Evolutionary conservation across 495 filamentous ascomycete genomes (phyloP), one percentile per base, ranked within the genome.

Genomic region (Rhypophila decipiens): DNA sequence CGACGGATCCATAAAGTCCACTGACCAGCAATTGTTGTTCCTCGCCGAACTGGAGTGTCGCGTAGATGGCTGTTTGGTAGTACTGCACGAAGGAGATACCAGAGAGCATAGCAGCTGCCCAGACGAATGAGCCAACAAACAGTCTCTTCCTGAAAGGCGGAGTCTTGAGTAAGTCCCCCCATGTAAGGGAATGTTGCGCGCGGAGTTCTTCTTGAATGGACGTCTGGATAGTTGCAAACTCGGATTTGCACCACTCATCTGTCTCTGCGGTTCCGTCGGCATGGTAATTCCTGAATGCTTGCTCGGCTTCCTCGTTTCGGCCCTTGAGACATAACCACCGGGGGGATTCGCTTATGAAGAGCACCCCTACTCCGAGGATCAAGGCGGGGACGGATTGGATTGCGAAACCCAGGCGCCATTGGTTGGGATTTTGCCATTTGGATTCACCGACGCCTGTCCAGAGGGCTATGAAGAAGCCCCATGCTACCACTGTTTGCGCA

Each of bases 381-480:
- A 80, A 36, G 5, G 72, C 67, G 5, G 77, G 78, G 1, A 73
- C 56, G 24, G 66, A 66, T 49, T 80, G 77, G 20, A 80, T 70
- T 13, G 73, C 72, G 18, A 83, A 69, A 0, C 77, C 78, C 29
- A 81, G 71, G 27, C 78, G 64, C 79, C 79, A 79, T 53, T 73
- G 61, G 38, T 63, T 61, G 24, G 56, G 24, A 37, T 66, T 64
- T 13, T 59, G 43, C 63, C 63, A 66, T 38, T 53, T 49, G 3
- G 59, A 53, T 51, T 66, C 63, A 39, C 77, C 74, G 12, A 64
- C 59, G 22, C 67, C 66, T 0, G 58, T 64, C 56, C 70, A 70
- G 1, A 72, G 60, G 1, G 73, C 63, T 8, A 66, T 44, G 55
- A 66, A 76, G 35, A 71, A 77, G 1, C 72, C 76, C 57, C 76